Conservation (phyloP, 2,329 filamentous ascomycete genomes). For the Aphanoascus verrucosus region DNA sequence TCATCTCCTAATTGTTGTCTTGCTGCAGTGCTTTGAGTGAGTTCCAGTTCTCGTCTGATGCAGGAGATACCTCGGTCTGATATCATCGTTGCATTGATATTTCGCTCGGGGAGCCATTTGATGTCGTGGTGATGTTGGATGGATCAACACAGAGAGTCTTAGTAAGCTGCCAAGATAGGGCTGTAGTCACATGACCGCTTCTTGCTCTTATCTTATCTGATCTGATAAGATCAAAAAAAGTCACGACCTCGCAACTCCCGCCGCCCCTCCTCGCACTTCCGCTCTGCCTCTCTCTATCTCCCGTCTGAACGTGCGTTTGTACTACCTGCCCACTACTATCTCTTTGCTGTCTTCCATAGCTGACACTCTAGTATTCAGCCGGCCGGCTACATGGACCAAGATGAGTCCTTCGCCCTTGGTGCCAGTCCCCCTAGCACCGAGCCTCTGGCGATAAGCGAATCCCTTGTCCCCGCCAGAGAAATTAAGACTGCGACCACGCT, state of each 20-base stretch:
- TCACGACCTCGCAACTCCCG: background rate
- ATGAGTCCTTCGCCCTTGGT: background rate
- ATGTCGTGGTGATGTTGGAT: too few relatives aligned
- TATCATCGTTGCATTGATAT: background rate
- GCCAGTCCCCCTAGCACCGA: background rate
- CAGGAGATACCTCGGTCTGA: too few relatives aligned
- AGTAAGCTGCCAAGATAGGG: background rate
- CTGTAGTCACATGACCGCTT: background rate
- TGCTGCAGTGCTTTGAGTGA: too few relatives aligned
- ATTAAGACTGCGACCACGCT: conserved; percentile 45
- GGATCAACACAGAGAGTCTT: too few relatives aligned
- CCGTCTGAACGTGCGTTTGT: too few relatives aligned
- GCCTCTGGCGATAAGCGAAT: conserved; percentile 36
- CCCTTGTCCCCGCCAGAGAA: conserved; percentile 45
- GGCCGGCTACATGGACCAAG: background rate
- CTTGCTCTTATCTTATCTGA: conserved; percentile 6
- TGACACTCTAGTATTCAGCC: background rate
- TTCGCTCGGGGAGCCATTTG: background rate
- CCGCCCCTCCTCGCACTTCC: background rate
- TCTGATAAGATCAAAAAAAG: conserved; percentile 4
- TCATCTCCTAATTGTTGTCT: too few relatives aligned
- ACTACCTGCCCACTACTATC: background rate
- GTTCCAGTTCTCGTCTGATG: too few relatives aligned
- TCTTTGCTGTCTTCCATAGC: background rate
- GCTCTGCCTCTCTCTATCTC: too few relatives aligned